Percentiles rank a stretch among this genome's conserved stretches.
phyloP scores from a whole-genome alignment of 305 asterid genomes.

The Solanum hybrid region DNA sequence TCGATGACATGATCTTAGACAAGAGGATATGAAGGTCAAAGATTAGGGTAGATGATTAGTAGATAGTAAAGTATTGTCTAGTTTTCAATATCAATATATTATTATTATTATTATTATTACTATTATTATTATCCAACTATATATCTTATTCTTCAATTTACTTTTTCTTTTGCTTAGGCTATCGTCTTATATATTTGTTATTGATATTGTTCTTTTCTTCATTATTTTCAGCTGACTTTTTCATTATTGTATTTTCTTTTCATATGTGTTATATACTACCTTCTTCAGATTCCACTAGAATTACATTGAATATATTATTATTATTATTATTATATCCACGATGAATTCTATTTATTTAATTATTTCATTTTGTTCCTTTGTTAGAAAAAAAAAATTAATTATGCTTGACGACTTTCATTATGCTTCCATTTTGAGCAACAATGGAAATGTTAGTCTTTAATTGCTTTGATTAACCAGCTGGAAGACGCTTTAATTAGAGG shows the following conservation, averaged over 20 bases:
- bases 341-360: too few species aligned
- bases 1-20: not conserved
- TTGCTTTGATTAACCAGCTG: not conserved
- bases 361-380: not conserved
- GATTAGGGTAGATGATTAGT: not conserved
- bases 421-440: not conserved
- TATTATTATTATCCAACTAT: not conserved
- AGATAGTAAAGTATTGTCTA: not conserved
- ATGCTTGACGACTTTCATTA: not conserved
- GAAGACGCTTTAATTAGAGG: not conserved
- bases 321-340: not conserved
- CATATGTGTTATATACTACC: not conserved
- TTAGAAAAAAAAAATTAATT: not conserved
- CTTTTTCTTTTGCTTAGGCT: not conserved
- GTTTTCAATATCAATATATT: too few species aligned
- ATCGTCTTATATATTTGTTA: too few species aligned
- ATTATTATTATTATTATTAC: too few species aligned
- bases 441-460: not conserved
- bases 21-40: not conserved
- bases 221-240: too few species aligned
- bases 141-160: not conserved
- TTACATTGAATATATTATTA: too few species aligned
- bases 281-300: fast-evolving
- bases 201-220: too few species aligned
- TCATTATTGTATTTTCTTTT: too few species aligned